Conservation (phyloP, 768 basidiomycete species). For the Chiua virens region DNA sequence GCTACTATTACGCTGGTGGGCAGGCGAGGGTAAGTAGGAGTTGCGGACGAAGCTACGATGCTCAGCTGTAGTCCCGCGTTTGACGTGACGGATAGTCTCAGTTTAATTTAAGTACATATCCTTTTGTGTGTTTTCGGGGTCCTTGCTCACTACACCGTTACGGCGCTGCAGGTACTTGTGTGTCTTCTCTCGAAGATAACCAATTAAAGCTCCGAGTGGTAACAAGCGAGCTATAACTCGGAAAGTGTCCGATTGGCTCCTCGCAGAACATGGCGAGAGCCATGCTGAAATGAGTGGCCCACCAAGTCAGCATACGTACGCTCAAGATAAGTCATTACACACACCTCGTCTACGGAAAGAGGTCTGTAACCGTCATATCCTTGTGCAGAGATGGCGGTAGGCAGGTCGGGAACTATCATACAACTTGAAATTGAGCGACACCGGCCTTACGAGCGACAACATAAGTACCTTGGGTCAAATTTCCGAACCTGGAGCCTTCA, state of each 20-base stretch:
- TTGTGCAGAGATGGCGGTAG: slow-evolving; percentile 25
- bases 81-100: no score
- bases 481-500: slow-evolving; percentile 63
- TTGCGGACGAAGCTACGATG: no score
- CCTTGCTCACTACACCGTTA: no score
- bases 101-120: no score
- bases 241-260: slow-evolving; percentile 59
- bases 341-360: slow-evolving; percentile 51
- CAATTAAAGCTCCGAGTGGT: no score
- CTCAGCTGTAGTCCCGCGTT: no score
- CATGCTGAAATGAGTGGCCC: slow-evolving; percentile 33
- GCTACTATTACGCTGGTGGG: no score
- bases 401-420: slow-evolving; percentile 30
- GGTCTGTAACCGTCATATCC: slow-evolving; percentile 48
- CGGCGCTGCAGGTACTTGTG: no score
- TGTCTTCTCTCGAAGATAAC: no score
- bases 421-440: background rate
- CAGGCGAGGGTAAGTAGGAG: no score
- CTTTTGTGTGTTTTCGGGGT: no score
- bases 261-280: slow-evolving; percentile 32
- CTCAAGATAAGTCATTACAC: background rate
- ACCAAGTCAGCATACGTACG: background rate
- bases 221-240: no score
- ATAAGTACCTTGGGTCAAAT: slow-evolving; percentile 41
- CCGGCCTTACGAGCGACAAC: background rate